A percentile compares a stretch with the other conserved stretches of the same genome.
Evolutionary conservation across 345 rosid species (phyloP).

Genomic region (Cardamine occulta): DNA sequence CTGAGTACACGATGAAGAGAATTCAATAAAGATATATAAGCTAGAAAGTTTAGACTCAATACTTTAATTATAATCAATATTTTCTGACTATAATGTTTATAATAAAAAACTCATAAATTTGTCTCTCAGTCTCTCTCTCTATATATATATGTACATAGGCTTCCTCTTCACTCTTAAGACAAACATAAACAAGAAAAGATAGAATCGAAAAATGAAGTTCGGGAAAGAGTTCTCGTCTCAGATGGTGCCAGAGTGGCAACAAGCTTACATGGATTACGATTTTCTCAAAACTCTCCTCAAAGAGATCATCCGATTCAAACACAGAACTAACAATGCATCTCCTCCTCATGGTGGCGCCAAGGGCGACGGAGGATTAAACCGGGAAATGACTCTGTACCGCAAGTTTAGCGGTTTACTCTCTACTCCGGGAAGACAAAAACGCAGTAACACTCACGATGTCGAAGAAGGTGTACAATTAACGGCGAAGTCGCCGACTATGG

Average conservation of each 20-base stretch:
- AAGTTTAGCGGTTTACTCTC: slow-evolving; percentile 53
- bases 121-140: neutral
- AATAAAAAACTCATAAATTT: too few species aligned
- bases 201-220: slow-evolving; percentile 56
- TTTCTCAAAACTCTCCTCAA: slow-evolving; percentile 46
- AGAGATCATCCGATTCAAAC: slow-evolving; percentile 49
- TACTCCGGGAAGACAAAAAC: slow-evolving; percentile 39
- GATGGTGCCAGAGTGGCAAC: slow-evolving; percentile 57
- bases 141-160: neutral
- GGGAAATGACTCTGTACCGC: slow-evolving; percentile 43
- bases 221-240: slow-evolving; percentile 63
- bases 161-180: neutral
- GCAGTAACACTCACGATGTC: slow-evolving; percentile 26
- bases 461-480: slow-evolving; percentile 42
- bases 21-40: too few species aligned
- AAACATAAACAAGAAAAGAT: slow-evolving; percentile 1
- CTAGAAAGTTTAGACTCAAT: too few species aligned
- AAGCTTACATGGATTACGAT: slow-evolving; percentile 51
- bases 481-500: neutral
- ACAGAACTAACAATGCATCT: slow-evolving; percentile 39
- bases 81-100: too few species aligned
- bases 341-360: slow-evolving; percentile 5
- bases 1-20: too few species aligned
- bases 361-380: slow-evolving; percentile 30
- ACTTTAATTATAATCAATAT: too few species aligned